Base-by-base conservation (phyloP, 225 moss, liverwort and hornwort species). In the Lunularia cruciata region DNA sequence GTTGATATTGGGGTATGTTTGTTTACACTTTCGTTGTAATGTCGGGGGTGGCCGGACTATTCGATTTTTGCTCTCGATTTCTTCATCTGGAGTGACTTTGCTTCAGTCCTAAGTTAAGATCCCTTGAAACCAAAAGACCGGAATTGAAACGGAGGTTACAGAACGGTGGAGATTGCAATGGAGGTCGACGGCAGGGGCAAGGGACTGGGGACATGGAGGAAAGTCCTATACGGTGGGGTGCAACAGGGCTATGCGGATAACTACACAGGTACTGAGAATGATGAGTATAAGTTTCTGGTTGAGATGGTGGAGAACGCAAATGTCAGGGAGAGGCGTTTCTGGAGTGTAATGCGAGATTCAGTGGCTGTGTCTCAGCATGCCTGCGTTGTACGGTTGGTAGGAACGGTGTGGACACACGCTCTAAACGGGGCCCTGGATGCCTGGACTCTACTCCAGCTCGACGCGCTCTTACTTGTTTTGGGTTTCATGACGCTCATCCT, bases 261-360 rank as follows among this genome's bases (percentile, higher is more conserved):
- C 47, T 86, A 92, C 84, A 98, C 82, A 32, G 65, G 46, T 12
- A 47, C 28, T 22, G 32, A 18, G 48, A 5, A 65, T 12, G 65
- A 65, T 12, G 47, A 65, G 8, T 65, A 65, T 12, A 86, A 88
- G 5, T 99, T 93, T 64, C 57, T 99, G 68, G 83, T 89, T 52
- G 93, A 93, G 20, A 89, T 88, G 93, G 93, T 98, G 54, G 89
- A 81, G 78, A 91, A 93, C 33, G 93, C 91, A 15, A 85, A 93
- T 43, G 85, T 99, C 9, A 85, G 94, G 27, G 81, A 93, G 74
- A 83, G 91, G 31, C 83, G 89, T 52, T 85, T 88, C 0, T 79
- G 80, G 48, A 99, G 91, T 0, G 89, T 89, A 43, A 89, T 98
- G 86, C 81, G 91, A 0, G 98, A 98, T 51, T 88, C 98, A 5